Evolutionary conservation across 2,329 filamentous ascomycete genomes (phyloP), one percentile per base, ranked within the genome.

Genomic region (Reticulascus tulasneorum): DNA sequence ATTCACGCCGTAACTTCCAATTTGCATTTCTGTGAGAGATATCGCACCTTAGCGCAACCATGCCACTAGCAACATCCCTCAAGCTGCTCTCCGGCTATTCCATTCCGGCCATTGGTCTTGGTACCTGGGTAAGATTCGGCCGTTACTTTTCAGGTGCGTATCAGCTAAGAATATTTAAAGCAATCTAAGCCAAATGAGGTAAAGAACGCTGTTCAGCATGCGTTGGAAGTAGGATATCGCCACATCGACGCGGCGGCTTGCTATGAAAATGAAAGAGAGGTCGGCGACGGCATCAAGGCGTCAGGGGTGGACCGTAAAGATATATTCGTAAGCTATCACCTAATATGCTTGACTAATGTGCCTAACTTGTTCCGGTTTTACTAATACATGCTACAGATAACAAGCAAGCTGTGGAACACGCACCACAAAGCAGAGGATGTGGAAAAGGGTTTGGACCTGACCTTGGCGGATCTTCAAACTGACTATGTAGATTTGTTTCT

Each of bases 161-260:
- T n/a, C 11, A 17, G 13, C 13, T 4, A 2, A 18, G 3, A 2
- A 8, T 5, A 5, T 15, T 7, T 10, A 8, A 19, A 45, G 47
- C 47, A 51, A 70, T 82, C 58, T 74, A 80, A 42, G 67, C 75
- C 52, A 63, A 76, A 43, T 10, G 40, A 51, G 27, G 47, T 47
- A 6, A 9, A 53, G 44, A 51, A 50, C 37, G 79, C 79, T 15
- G 79, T 84, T 40, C 74, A 79, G 53, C 62, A 62, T 34, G 77
- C 77, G 12, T 61, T 81, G 8, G 64, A 66, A 43, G 57, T 59
- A 28, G 77, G 77, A 29, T 81, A 81, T 56, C 67, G 74, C 33
- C 75, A 79, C 50, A 75, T 79, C 45, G 72, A 75, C 52, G 77
- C 75, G 42, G 76, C 78, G 30, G 67, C 79, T 38, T 76, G 76